phyloP scores from a whole-genome alignment of 23 red algal genomes.

The Gracilaria vermiculophylla region DNA sequence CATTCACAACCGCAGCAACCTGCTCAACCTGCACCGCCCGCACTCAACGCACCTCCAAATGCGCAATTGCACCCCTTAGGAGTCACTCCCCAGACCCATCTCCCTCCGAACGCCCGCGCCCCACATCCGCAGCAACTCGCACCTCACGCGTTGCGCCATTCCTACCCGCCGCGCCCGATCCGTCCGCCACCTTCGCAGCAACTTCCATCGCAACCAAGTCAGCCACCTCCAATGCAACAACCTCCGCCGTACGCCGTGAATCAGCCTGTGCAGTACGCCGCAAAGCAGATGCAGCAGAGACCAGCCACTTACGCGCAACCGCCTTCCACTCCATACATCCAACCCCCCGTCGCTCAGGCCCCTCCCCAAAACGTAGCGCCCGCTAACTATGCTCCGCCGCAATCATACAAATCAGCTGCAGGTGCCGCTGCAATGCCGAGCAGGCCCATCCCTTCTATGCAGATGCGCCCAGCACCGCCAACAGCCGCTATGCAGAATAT shows the following conservation, averaged over 20 bases:
- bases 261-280: neutral
- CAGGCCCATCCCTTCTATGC: neutral
- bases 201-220: neutral
- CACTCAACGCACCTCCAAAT: neutral
- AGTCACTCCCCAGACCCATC: neutral
- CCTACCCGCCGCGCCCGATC: constrained; percentile 45
- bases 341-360: neutral
- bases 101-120: neutral
- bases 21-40: neutral
- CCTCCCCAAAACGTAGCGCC: neutral
- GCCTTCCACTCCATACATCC: neutral
- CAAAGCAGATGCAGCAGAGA: constrained; percentile 5
- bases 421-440: neutral
- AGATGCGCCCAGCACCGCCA: neutral
- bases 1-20: neutral
- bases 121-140: neutral
- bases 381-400: neutral
- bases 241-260: neutral
- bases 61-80: neutral
- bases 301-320: constrained; percentile 24
- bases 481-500: constrained; percentile 19
- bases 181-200: neutral
- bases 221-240: neutral
- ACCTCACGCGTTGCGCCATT: neutral
- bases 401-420: neutral